Evolutionary conservation across 164 flowering plant species (phyloP).

Genomic region (Sedum album): DNA sequence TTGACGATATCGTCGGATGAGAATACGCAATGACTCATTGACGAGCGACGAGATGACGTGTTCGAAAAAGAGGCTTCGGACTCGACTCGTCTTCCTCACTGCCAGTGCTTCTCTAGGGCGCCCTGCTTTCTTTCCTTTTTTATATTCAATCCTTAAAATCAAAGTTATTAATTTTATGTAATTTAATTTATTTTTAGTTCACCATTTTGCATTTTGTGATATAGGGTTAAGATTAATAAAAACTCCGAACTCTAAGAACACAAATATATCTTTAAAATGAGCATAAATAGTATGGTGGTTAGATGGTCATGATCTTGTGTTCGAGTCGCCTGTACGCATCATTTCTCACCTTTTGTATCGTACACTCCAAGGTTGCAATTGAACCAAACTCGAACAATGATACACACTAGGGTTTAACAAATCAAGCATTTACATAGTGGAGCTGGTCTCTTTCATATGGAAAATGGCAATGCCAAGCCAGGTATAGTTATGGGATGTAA

Average conservation of each 20-base stretch:
- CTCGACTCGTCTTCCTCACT: neutral
- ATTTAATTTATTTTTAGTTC: too few species aligned
- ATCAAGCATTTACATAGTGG: neutral
- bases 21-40: slow-evolving; percentile 15
- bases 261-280: too few species aligned
- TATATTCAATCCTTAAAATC: neutral
- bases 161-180: too few species aligned
- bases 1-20: slow-evolving; percentile 48
- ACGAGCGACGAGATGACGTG: neutral
- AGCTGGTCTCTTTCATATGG: neutral
- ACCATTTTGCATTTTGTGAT: too few species aligned
- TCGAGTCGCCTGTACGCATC: too few species aligned
- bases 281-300: too few species aligned
- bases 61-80: neutral
- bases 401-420: neutral
- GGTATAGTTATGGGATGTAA: neutral
- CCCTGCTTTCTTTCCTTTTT: neutral
- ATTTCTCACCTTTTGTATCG: too few species aligned
- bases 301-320: too few species aligned
- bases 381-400: too few species aligned
- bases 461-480: neutral
- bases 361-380: too few species aligned
- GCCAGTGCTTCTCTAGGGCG: neutral
- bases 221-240: too few species aligned
- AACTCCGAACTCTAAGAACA: too few species aligned